Evolutionary conservation across 306 rosid genomes (phyloP).

Genomic region (Benincasa hispida): DNA sequence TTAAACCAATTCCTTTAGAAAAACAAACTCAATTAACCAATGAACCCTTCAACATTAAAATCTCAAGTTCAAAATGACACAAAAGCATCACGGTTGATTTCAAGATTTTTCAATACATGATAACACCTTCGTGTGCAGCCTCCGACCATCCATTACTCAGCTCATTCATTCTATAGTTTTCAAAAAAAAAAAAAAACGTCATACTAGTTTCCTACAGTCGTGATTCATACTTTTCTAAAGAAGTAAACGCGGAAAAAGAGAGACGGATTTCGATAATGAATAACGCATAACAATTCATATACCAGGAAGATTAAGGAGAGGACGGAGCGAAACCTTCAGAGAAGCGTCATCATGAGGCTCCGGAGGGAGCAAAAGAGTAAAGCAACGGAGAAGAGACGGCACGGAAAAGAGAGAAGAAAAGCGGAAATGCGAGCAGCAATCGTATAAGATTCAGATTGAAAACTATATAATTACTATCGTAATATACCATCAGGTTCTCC

Average conservation of each 20-base stretch:
- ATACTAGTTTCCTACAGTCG: neutral
- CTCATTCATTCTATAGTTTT: neutral
- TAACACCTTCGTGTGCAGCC: neutral
- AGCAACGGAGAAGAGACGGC: neutral
- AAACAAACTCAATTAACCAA: neutral
- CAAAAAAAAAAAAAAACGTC: neutral
- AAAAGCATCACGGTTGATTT: neutral
- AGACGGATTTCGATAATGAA: neutral
- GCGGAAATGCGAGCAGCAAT: conserved; percentile 6
- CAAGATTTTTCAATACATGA: neutral
- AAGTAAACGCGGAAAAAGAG: neutral
- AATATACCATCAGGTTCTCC: conserved; percentile 6
- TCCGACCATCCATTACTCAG: neutral
- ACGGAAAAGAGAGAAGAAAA: neutral
- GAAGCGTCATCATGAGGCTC: conserved; percentile 3
- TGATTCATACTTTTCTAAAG: neutral
- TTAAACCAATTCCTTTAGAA: neutral
- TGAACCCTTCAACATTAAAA: neutral
- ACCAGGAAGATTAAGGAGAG: neutral
- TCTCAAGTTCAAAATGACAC: neutral
- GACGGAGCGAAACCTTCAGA: conserved; percentile 8
- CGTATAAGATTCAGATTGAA: conserved; percentile 15
- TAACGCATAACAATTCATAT: neutral
- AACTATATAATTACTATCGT: neutral
- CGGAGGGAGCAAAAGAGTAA: neutral